Conservation (phyloP, 306 rosid species). For the Glycine tomentella region DNA sequence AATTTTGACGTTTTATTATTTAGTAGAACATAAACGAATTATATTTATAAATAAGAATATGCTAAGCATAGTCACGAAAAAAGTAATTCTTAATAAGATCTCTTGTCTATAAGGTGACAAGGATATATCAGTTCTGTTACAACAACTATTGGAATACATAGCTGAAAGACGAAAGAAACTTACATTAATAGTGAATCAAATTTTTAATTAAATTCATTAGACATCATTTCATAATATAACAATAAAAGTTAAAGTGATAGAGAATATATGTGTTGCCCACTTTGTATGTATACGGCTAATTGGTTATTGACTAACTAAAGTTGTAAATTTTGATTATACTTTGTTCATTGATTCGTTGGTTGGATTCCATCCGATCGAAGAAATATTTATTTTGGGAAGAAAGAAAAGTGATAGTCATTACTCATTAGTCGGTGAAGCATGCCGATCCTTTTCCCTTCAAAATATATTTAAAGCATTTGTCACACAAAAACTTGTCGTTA, state of each 20-base stretch:
- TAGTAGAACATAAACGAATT: no score
- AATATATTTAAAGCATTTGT: background rate
- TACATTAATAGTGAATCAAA: background rate
- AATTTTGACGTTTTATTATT: no score
- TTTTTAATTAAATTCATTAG: background rate
- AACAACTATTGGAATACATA: no score
- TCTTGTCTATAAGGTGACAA: no score
- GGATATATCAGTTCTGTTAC: no score
- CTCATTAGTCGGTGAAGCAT: background rate
- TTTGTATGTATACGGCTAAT: background rate
- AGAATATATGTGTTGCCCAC: background rate
- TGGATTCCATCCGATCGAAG: background rate
- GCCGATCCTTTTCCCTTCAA: background rate
- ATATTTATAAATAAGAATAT: background rate
- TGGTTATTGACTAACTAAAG: background rate
- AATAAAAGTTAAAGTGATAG: background rate
- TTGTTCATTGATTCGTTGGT: background rate
- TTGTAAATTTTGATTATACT: background rate
- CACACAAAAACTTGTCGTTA: background rate
- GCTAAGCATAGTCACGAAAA: no score
- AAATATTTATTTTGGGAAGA: background rate
- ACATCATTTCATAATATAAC: background rate
- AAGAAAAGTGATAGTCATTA: background rate
- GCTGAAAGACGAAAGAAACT: no score
- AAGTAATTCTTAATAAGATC: no score